These are phyloP conservation scores for Colletotrichum neosansevieriae DNA, from an alignment of 2,329 filamentous ascomycete species.

Conservation along the genomic window DNA sequence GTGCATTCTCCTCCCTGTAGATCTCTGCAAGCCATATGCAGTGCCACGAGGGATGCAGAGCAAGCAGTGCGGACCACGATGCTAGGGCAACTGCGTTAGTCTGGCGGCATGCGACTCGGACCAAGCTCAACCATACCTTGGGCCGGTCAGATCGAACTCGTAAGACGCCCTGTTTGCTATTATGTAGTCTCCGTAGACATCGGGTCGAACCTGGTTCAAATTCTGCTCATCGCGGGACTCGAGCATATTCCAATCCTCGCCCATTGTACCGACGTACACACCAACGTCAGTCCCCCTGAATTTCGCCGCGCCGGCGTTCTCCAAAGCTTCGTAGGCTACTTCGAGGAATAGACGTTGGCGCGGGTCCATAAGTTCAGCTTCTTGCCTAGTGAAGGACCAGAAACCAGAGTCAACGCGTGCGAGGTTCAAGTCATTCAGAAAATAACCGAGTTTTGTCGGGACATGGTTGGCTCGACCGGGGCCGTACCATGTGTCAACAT, in stretches of 20 bases:
- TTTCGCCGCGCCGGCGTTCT: conserved; percentile 43
- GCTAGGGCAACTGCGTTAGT: conserved; percentile 33
- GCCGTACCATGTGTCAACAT: conserved; percentile 43
- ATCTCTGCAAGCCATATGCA: conserved; percentile 53
- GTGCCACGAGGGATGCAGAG: conserved; percentile 51
- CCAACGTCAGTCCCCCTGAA: conserved; percentile 46
- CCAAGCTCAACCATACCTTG: conserved; percentile 43
- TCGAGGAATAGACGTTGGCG: conserved; percentile 39
- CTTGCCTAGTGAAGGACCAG: conserved; percentile 47
- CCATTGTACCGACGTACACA: conserved; percentile 48
- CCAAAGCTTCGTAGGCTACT: conserved; percentile 38
- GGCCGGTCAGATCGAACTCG: conserved; percentile 49
- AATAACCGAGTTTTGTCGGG: conserved; percentile 45
- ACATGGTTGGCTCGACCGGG: conserved; percentile 31
- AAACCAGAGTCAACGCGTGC: conserved; percentile 48
- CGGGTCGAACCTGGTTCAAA: conserved; percentile 42
- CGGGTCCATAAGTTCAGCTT: conserved; percentile 43
- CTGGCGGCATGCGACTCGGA: neutral
- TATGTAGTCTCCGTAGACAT: conserved; percentile 44
- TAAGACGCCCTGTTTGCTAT: conserved; percentile 50
- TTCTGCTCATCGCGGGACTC: conserved; percentile 41
- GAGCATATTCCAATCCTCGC: conserved; percentile 46
- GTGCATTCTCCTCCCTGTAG: conserved; percentile 45
- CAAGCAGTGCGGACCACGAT: conserved; percentile 54
- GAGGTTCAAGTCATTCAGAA: conserved; percentile 45